Percentiles rank a stretch among this genome's conserved stretches.
These are phyloP conservation scores for Haematococcus lacustris DNA, from an alignment of 139 green algal genomes.

Conservation along the genomic window DNA sequence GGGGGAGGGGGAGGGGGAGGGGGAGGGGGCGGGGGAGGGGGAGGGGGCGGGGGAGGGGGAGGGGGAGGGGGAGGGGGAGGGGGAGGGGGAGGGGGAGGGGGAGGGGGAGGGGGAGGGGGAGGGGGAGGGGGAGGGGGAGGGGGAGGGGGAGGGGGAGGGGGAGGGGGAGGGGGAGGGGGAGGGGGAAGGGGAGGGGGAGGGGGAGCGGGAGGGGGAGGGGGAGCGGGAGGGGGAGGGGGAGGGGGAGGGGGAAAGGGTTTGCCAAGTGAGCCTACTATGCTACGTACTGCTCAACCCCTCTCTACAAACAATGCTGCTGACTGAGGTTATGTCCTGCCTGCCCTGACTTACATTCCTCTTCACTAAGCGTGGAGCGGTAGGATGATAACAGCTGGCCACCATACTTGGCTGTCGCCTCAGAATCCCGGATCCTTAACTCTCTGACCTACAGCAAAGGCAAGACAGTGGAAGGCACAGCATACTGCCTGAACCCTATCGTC, in stretches of 20 bases:
- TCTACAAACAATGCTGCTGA: neutral
- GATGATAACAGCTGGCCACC: neutral
- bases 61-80: no score
- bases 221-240: neutral
- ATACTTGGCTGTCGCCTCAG: neutral
- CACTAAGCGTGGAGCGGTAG: neutral
- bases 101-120: no score
- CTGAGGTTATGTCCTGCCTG: neutral
- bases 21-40: no score
- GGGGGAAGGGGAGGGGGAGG: no score
- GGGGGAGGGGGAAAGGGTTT: neutral
- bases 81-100: no score
- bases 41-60: no score
- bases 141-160: no score
- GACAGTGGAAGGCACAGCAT: no score
- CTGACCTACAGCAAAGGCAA: neutral
- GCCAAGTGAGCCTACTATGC: neutral
- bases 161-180: neutral
- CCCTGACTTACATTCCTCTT: neutral
- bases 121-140: no score
- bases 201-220: no score
- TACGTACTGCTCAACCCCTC: neutral
- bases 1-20: no score
- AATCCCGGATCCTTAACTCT: neutral
- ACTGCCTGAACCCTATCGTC: no score